Base-by-base conservation (phyloP, 2,329 filamentous ascomycete species). In the Xylariaceae sp. region DNA sequence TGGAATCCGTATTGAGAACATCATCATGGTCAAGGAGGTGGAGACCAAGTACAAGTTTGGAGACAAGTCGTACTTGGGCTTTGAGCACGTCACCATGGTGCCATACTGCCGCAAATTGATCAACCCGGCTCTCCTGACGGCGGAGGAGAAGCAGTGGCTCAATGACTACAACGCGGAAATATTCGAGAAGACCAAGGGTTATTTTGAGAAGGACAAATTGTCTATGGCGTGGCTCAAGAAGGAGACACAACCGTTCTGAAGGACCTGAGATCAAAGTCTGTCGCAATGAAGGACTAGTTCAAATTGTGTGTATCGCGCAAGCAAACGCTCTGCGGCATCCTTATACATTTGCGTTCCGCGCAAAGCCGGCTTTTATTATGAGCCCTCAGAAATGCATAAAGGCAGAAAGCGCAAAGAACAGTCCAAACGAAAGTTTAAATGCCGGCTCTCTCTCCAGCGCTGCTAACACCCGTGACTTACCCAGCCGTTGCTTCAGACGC, bases 11-110 rank as follows among this genome's bases (percentile, higher is more conserved):
- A 96, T 96, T 66, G 94, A 99, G 73, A 99, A 99, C 70, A 85
- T 99, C 65, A 84, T 95, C 61, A 87, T 97, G 78, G 90, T 95
- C 32, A 87, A 83, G 62, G 91, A 96, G 69, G 86, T 88, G n/a
- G 78, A 91, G 72, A 96, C 92, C 3, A 85, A 86, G 58, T 81
- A 95, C 72, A 84, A 85, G 37, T 97, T 97, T 68, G 92, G 91
- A 26, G 92, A 96, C 65, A 96, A 95, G 74, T 87, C 91, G 2
- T 99, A 89, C 73, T 77, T 97, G 37, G 91, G 91, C 3, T 99
- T 99, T 64, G 92, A 99, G 75, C 89, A 95, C 71, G 91, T 97
- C 61, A 99, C 94, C 0, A 90, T 99, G 90, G 90, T 92, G 19
- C 94, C 94, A 0, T 91, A 96, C 73, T 96, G 92, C 73, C 83